phyloP scores from a whole-genome alignment of 2,329 filamentous ascomycete genomes.

The Tolypocladium album region DNA sequence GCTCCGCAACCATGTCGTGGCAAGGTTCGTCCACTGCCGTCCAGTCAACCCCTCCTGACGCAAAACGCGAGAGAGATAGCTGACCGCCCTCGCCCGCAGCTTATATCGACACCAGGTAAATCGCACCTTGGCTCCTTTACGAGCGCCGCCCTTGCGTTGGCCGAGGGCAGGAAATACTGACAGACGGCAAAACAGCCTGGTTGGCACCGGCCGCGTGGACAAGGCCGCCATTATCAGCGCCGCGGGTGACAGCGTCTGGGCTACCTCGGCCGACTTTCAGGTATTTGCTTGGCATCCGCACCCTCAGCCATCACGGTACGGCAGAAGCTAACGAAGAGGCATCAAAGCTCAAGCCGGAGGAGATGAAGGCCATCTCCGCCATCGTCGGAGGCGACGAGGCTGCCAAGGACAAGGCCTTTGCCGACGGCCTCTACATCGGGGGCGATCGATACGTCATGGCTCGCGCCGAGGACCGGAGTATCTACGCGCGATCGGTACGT shows the following conservation, averaged over 20 bases:
- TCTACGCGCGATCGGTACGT: constrained; percentile 79
- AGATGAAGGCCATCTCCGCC: constrained; percentile 47
- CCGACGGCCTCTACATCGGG: constrained; percentile 63
- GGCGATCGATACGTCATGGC: constrained; percentile 72
- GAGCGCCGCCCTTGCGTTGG: background rate
- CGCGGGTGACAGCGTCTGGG: constrained; percentile 75
- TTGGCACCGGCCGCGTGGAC: constrained; percentile 69
- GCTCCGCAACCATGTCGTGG: constrained; percentile 53
- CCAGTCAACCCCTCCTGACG: constrained; percentile 15
- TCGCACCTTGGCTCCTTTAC: background rate
- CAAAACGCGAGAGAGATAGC: constrained; percentile 5
- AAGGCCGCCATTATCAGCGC: constrained; percentile 76
- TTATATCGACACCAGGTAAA: constrained; percentile 42
- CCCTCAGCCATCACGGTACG: background rate
- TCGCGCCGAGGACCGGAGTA: constrained; percentile 62
- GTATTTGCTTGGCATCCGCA: constrained; percentile 37
- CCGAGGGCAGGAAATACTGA: constrained; percentile 8
- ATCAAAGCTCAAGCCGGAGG: constrained; percentile 30
- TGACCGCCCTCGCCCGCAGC: constrained; percentile 20
- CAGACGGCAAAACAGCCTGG: constrained; percentile 46
- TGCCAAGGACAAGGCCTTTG: constrained; percentile 55
- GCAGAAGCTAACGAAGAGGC: constrained; percentile 5
- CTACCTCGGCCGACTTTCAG: constrained; percentile 56
- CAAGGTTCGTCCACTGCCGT: constrained; percentile 45
- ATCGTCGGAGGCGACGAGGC: constrained; percentile 35